Conservation (phyloP, 352 stramenopile genomes). For the Thraustochytrium sp. region DNA sequence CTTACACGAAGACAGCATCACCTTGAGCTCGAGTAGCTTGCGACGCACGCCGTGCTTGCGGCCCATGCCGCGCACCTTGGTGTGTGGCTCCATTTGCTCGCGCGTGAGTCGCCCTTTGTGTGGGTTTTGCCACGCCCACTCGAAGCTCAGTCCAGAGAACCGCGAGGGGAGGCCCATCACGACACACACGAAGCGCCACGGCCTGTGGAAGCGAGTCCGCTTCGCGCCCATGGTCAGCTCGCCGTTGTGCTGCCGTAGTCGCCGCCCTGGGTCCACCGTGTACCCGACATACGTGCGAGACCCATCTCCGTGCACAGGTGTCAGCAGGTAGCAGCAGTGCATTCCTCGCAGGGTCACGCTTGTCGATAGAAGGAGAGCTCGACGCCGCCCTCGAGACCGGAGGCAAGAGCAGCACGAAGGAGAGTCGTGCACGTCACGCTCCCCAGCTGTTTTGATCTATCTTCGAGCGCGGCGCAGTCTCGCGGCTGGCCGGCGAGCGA, state of each 20-base stretch:
- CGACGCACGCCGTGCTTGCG: background rate
- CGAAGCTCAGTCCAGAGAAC: constrained; percentile 44
- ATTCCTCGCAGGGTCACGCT: background rate
- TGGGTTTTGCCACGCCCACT: constrained; percentile 47
- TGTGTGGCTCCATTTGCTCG: background rate
- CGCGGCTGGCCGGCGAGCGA: too few relatives aligned
- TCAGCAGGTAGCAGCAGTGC: constrained; percentile 38
- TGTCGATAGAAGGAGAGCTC: too few relatives aligned
- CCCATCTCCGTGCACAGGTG: background rate
- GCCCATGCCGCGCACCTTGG: background rate
- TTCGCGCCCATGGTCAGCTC: constrained; percentile 56
- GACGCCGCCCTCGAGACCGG: too few relatives aligned
- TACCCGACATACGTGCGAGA: constrained; percentile 59
- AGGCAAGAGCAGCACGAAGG: too few relatives aligned
- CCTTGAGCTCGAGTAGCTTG: constrained; percentile 35
- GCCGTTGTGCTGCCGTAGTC: constrained; percentile 64
- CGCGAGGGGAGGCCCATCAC: constrained; percentile 37
- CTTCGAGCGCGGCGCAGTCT: too few relatives aligned
- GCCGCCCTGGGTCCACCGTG: constrained; percentile 55
- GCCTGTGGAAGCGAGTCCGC: constrained; percentile 49
- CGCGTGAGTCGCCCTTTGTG: background rate
- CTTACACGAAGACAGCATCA: background rate
- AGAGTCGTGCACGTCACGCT: too few relatives aligned
- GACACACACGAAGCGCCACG: constrained; percentile 41
- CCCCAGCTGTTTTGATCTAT: too few relatives aligned